These are phyloP conservation scores for Fusarium guadeloupense DNA, from an alignment of 2,329 filamentous ascomycete genomes.

Conservation along the genomic window DNA sequence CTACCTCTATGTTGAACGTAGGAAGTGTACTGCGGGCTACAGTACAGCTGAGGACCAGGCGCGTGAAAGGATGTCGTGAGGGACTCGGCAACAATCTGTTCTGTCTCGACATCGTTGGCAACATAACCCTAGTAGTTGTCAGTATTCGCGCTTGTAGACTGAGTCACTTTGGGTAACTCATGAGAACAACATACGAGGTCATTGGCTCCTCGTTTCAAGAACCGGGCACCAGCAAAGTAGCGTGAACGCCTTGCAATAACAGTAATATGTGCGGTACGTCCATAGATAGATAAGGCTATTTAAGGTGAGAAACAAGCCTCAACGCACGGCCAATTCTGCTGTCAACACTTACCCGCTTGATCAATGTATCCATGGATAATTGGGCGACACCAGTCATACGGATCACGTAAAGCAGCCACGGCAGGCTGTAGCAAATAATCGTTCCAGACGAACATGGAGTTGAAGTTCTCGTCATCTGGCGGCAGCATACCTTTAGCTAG, in stretches of 20 bases:
- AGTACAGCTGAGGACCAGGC: slow-evolving; percentile 83
- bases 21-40: slow-evolving; percentile 91
- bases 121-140: slow-evolving; percentile 74
- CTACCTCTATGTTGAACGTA: slow-evolving; percentile 97
- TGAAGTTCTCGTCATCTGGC: slow-evolving; percentile 72
- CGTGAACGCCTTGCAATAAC: slow-evolving; percentile 92
- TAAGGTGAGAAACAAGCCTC: neutral
- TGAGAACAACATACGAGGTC: slow-evolving; percentile 65
- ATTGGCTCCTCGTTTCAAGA: slow-evolving; percentile 93
- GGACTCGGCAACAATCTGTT: slow-evolving; percentile 96
- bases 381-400: slow-evolving; percentile 95
- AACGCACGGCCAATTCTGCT: neutral
- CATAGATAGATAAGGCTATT: slow-evolving; percentile 80
- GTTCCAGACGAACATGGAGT: slow-evolving; percentile 99
- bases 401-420: slow-evolving; percentile 73
- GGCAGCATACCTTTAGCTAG: slow-evolving; percentile 71
- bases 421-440: slow-evolving; percentile 85
- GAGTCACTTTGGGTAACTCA: neutral
- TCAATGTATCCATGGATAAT: slow-evolving; percentile 97
- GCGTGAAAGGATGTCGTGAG: slow-evolving; percentile 95
- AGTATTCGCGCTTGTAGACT: neutral
- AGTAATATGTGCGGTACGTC: slow-evolving; percentile 88
- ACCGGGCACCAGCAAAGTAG: slow-evolving; percentile 92
- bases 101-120: slow-evolving; percentile 97
- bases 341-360: slow-evolving; percentile 67